Evolutionary conservation across 495 filamentous ascomycete species (phyloP), one percentile per base, ranked within the genome.

Genomic region (Peziza echinospora): DNA sequence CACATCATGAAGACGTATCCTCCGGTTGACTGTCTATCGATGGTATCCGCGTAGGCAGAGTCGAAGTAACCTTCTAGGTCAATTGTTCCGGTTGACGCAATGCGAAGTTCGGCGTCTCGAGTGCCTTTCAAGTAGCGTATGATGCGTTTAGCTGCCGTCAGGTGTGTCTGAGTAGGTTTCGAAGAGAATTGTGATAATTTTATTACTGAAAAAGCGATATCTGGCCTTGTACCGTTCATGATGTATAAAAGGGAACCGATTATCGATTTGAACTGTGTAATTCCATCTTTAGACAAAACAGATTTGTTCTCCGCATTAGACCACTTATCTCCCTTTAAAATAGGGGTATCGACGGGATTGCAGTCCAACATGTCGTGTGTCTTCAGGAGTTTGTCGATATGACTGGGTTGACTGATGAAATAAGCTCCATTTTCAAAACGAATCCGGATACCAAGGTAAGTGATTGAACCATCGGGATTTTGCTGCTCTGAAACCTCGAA

Each of bases 161-260:
- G 3, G 6, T 37, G 30, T 4, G 30, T 5, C 2, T 37, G 30
- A 13, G 30, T 13, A 5, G 6, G 30, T 3, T 37, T 37, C 3
- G 30, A 37, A 17, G 30, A 11, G 17, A 45, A 51, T 44, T 55
- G 47, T 0, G 43, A 50, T 2, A 54, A 41, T n/a, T 19, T 24
- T 1, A 42, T 44, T 1, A 51, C 24, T 4, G 44, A 28, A 26
- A 47, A 52, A 0, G 46, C 45, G 2, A 57, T 22, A 43, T 57
- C 54, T 41, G 52, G 53, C 24, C 46, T 17, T 5, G 52, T 56
- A 4, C 30, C 13, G 30, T 37, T 37, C 30, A 37, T 37, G 19
- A 37, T 37, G 6, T 37, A 37, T 11, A 11, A 11, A 11, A 37
- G 6, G 3, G 30, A 37, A 3, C 30, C 30, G 0, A 37, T 17